Percentiles rank a stretch among this genome's conserved stretches.
Conservation (phyloP, 805 yeast species). For the Dipodascus albidus region DNA sequence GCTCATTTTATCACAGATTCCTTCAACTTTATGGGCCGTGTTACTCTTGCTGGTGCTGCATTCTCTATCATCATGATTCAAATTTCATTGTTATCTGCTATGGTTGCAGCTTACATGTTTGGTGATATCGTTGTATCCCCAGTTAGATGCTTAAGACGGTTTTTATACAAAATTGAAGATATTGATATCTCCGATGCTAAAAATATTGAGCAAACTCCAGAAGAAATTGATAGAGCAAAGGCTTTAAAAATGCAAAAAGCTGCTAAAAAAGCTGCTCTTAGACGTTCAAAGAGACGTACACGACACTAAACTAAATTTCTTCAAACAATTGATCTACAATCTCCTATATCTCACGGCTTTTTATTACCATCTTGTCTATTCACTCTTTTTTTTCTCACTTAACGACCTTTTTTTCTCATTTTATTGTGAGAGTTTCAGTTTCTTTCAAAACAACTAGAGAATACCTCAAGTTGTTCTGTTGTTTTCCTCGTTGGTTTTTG, state of each 20-base stretch:
- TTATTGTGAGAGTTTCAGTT: not conserved
- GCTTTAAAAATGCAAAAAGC: not conserved
- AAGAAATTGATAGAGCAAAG: not conserved
- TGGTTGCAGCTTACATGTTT: conserved; percentile 13
- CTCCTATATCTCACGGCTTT: too few relatives aligned
- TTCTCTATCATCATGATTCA: conserved; percentile 12
- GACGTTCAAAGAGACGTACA: not conserved
- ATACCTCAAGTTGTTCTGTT: not conserved
- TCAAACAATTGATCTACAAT: too few relatives aligned
- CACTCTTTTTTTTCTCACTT: too few relatives aligned
- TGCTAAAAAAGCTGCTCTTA: not conserved
- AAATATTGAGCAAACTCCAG: not conserved
- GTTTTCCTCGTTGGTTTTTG: conserved; percentile 3
- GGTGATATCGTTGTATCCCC: conserved; percentile 14
- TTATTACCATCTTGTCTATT: too few relatives aligned
- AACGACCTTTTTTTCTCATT: conserved; percentile 5
- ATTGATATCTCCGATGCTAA: too few relatives aligned
- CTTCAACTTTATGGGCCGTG: not conserved
- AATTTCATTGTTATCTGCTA: conserved; percentile 10
- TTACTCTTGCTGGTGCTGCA: conserved; percentile 10
- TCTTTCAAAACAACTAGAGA: not conserved
- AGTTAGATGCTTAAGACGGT: not conserved
- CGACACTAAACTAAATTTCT: not conserved
- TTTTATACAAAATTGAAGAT: not conserved
- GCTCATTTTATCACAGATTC: not conserved